These are phyloP conservation scores for Wickerhamiella slavikovae DNA, from an alignment of 805 yeast species.

Conservation along the genomic window DNA sequence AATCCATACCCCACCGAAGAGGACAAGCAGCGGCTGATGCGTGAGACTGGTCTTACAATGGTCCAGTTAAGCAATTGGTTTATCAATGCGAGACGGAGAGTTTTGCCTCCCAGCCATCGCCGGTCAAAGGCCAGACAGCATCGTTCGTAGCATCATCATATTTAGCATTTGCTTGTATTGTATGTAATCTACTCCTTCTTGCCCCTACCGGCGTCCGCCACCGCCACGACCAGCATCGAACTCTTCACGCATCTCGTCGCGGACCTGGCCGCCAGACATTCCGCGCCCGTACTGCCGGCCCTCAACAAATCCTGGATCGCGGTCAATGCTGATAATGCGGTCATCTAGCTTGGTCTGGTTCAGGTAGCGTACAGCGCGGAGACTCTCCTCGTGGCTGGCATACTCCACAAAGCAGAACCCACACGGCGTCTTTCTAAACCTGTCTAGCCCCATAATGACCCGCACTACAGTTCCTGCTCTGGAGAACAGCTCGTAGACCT, in stretches of 20 bases:
- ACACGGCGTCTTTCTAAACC: slow-evolving; percentile 81
- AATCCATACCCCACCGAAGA: slow-evolving; percentile 73
- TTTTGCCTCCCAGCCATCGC: slow-evolving; percentile 23
- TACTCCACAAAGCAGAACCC: slow-evolving; percentile 90
- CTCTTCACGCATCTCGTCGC: slow-evolving; percentile 37
- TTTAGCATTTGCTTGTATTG: background rate
- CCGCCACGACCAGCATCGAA: slow-evolving; percentile 27
- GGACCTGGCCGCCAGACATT: slow-evolving; percentile 73
- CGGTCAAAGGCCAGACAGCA: slow-evolving; percentile 5
- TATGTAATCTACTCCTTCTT: background rate
- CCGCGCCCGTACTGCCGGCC: slow-evolving; percentile 96
- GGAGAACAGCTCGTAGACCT: slow-evolving; percentile 67
- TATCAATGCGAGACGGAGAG: slow-evolving; percentile 66
- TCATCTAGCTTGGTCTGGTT: slow-evolving; percentile 74
- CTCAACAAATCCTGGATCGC: slow-evolving; percentile 90
- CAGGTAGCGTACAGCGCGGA: slow-evolving; percentile 64
- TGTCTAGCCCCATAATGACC: slow-evolving; percentile 86
- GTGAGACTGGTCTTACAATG: slow-evolving; percentile 55
- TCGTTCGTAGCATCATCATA: background rate
- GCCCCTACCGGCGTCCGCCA: slow-evolving; percentile 17
- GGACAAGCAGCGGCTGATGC: slow-evolving; percentile 50
- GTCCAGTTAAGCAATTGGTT: slow-evolving; percentile 78
- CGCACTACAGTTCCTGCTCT: slow-evolving; percentile 53
- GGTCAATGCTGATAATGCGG: slow-evolving; percentile 58
- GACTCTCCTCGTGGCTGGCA: slow-evolving; percentile 43